Conservation (phyloP, 306 rosid genomes). For the Erythrophleum fordii region DNA sequence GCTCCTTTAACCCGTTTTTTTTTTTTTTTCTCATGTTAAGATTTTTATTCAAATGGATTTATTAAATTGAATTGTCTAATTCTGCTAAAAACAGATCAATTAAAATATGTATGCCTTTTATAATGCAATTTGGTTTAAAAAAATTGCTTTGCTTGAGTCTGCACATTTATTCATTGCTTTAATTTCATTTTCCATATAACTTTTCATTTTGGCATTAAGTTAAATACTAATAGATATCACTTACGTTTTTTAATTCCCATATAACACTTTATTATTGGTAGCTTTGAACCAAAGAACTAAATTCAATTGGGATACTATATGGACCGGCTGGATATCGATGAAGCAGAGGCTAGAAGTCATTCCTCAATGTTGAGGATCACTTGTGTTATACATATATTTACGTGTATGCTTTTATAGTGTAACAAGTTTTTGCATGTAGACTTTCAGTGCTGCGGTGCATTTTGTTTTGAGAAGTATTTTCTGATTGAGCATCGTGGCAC, state of each 20-base stretch:
- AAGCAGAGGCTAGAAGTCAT: constrained; percentile 45
- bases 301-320: constrained; percentile 35
- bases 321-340: constrained; percentile 57
- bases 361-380: constrained; percentile 46
- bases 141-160: constrained; percentile 1
- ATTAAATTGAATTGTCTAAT: neutral
- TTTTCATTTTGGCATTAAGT: constrained; percentile 38
- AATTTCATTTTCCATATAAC: neutral
- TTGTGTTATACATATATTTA: too few relatives aligned
- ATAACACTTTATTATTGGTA: constrained; percentile 1
- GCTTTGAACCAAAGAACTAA: constrained; percentile 38
- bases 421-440: too few relatives aligned
- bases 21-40: too few relatives aligned
- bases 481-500: too few relatives aligned
- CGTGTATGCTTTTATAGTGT: too few relatives aligned
- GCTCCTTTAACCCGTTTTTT: neutral
- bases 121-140: constrained; percentile 16
- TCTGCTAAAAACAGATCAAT: neutral
- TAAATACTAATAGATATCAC: neutral
- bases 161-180: constrained; percentile 10
- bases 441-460: too few relatives aligned
- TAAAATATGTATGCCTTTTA: neutral
- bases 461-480: too few relatives aligned
- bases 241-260: neutral
- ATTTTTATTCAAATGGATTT: neutral